Evolutionary conservation across 208 protist genomes (phyloP), one percentile per base, ranked within the genome.

Genomic region (Porcisia deanei): DNA sequence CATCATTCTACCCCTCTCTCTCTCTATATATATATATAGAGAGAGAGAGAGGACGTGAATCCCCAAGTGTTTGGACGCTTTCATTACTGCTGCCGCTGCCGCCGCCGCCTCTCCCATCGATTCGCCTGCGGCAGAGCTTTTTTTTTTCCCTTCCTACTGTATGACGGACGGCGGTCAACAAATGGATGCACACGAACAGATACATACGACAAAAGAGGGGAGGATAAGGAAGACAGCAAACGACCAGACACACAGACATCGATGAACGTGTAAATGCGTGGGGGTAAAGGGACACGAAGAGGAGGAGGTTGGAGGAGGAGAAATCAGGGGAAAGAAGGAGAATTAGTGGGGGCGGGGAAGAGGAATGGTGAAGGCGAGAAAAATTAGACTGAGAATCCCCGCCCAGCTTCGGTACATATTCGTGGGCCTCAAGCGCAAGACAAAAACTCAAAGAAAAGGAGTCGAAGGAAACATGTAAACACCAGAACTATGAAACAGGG

Each of bases 401-500:
- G 10, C 39, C 47, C 49, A 6, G 6, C 68, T 72, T 72, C 68
- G 68, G 68, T 72, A 30, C 68, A 55, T 45, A 61, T 59, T 59
- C 53, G 68, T 72, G 68, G 68, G 37, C 68, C 68, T 72, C 68
- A 72, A 72, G 68, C 68, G 37, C n/a, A 16, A 72, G 53, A 16
- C 34, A 47, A 6, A 16, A 52, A 52, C 10, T 37, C 60, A 34
- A 16, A 65, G 16, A 25, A 65, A 18, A 65, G 8, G 10, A 4
- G 22, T 39, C 0, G 58, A 12, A 63, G 58, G 22, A 41, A 14
- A 55, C 16, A 43, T 59, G 30, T 12, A 59, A 22, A 52, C 47
- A 22, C 16, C 18, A 25, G 39, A 65, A 4, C 2, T n/a, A 47
- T 0, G 3, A 65, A 65, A 43, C 16, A 20, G 20, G 30, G 30